Percentiles rank a stretch among this genome's conserved stretches.
Evolutionary conservation across 2,329 filamentous ascomycete genomes (phyloP).

Genomic region (Arthroderma uncinatum): DNA sequence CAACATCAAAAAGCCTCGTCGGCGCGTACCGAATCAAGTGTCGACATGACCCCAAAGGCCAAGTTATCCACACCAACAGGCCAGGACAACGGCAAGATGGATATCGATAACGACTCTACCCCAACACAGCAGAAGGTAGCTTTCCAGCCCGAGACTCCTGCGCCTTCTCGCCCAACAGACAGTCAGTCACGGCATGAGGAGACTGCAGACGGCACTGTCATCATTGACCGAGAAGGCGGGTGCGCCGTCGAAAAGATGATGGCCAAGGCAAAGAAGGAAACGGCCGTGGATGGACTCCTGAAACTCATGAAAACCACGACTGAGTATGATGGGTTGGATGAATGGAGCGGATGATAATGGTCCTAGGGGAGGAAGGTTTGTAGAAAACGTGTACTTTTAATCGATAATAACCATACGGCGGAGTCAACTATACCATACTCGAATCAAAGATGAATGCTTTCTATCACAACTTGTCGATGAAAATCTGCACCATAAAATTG

Average conservation of each 20-base stretch:
- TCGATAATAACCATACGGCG: background rate
- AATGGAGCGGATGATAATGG: constrained; percentile 5
- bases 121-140: background rate
- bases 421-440: background rate
- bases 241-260: constrained; percentile 15
- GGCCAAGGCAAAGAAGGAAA: constrained; percentile 24
- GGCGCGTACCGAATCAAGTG: background rate
- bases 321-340: constrained; percentile 18
- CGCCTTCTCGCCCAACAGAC: background rate
- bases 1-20: background rate
- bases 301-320: constrained; percentile 31
- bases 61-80: background rate
- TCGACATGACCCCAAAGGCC: background rate
- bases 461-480: no score
- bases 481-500: no score
- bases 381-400: background rate
- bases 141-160: background rate
- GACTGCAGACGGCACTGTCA: background rate
- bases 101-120: background rate
- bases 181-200: background rate
- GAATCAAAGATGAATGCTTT: no score
- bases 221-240: constrained; percentile 13
- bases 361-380: background rate
- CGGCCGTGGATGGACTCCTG: constrained; percentile 30
- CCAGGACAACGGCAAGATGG: background rate